Percentiles rank a stretch among this genome's conserved stretches.
Conservation (phyloP, 495 filamentous ascomycete genomes). For the Bacidia rubella region DNA sequence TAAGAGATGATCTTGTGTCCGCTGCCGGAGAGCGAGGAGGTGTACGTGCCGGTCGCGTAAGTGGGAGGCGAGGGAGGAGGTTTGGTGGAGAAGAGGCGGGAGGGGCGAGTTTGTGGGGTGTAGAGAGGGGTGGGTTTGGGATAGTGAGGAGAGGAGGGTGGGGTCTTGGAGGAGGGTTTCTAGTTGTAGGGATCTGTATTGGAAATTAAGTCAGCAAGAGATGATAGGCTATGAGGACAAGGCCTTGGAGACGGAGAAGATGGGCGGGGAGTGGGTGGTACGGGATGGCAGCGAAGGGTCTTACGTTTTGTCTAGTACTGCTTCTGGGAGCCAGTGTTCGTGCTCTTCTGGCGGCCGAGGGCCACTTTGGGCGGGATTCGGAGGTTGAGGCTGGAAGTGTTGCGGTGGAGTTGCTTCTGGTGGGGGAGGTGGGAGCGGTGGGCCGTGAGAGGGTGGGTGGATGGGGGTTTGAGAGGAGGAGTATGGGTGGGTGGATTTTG, state of each 20-base stretch:
- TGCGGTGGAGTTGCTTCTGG: background rate
- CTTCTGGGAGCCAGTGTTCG: constrained; percentile 48
- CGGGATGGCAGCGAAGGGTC: too few species aligned
- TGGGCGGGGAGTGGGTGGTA: constrained; percentile 42
- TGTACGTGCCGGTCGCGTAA: constrained; percentile 47
- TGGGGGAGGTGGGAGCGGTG: constrained; percentile 1
- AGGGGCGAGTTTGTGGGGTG: constrained; percentile 40
- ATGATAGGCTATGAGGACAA: constrained; percentile 39
- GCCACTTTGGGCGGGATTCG: background rate
- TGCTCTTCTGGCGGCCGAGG: constrained; percentile 13
- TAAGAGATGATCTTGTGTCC: constrained; percentile 68
- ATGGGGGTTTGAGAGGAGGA: background rate
- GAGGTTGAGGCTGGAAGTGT: background rate
- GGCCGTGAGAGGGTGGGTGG: background rate
- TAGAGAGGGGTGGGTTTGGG: constrained; percentile 46
- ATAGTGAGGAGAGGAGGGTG: constrained; percentile 50
- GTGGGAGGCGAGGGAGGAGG: constrained; percentile 48
- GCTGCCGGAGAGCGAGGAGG: constrained; percentile 47
- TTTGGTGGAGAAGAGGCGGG: constrained; percentile 44
- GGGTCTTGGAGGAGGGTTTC: constrained; percentile 31
- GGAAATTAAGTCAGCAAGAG: background rate
- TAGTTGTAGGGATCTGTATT: background rate
- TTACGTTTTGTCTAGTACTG: constrained; percentile 65
- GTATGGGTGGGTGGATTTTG: constrained; percentile 7
- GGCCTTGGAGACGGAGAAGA: constrained; percentile 32